These are phyloP conservation scores for Globisporangium camurandrum DNA, from an alignment of 352 stramenopile genomes.

Conservation along the genomic window DNA sequence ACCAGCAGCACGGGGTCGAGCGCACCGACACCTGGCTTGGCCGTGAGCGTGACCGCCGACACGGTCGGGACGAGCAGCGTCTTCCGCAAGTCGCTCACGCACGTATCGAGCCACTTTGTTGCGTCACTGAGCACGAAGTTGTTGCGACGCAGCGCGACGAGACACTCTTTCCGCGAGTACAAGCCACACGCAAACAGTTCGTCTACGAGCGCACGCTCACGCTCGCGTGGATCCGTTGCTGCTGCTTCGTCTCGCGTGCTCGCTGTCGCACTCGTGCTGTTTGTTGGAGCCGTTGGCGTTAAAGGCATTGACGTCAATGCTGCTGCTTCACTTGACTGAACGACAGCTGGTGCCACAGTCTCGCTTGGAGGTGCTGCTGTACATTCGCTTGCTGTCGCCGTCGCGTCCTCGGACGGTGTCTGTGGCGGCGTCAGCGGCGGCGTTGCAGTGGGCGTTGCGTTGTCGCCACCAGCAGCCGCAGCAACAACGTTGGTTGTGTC, in stretches of 20 bases:
- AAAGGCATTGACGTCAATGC: not conserved
- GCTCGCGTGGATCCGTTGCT: slow-evolving; percentile 1
- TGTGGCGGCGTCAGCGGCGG: not conserved
- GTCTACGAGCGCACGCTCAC: slow-evolving; percentile 25
- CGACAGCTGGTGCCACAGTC: not conserved
- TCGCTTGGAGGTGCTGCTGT: not conserved
- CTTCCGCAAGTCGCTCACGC: slow-evolving; percentile 34
- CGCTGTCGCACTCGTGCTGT: slow-evolving; percentile 10
- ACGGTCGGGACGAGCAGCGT: slow-evolving; percentile 33
- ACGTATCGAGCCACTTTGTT: slow-evolving; percentile 34
- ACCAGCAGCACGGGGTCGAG: slow-evolving; percentile 71
- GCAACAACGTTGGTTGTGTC: slow-evolving; percentile 9
- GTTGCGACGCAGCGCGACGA: slow-evolving; percentile 46
- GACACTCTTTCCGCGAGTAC: slow-evolving; percentile 48
- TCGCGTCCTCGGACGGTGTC: not conserved
- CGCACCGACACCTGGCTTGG: slow-evolving; percentile 23
- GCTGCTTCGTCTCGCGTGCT: not conserved
- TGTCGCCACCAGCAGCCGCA: not conserved
- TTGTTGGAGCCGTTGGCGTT: not conserved
- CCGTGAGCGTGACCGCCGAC: slow-evolving; percentile 20
- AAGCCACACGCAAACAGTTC: slow-evolving; percentile 46
- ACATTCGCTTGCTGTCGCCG: not conserved
- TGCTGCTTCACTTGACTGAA: not conserved
- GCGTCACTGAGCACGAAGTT: slow-evolving; percentile 31
- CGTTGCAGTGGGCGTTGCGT: not conserved